A percentile compares a stretch with the other conserved stretches of the same genome.
These are phyloP conservation scores for Ceratobasidium theobromae DNA, from an alignment of 1,284 basidiomycete genomes.

Conservation along the genomic window DNA sequence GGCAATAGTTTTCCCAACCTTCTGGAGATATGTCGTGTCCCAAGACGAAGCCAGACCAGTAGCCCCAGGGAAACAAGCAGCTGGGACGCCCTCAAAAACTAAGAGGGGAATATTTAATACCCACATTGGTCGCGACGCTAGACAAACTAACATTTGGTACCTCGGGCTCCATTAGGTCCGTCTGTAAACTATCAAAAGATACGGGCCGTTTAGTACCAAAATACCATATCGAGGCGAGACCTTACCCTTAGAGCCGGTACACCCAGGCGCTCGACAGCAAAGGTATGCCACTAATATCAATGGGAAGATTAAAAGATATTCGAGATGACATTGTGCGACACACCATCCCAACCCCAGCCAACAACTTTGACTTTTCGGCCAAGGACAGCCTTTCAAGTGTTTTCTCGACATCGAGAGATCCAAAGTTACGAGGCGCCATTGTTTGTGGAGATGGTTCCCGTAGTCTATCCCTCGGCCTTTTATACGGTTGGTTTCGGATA, in stretches of 20 bases:
- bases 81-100: constrained; percentile 11
- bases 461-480: too few species aligned
- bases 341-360: constrained; percentile 33
- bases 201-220: neutral
- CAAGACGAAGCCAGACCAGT: constrained; percentile 37
- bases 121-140: neutral
- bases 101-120: neutral
- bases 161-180: constrained; percentile 36
- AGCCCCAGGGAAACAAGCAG: constrained; percentile 27
- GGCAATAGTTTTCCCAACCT: constrained; percentile 33
- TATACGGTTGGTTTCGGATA: too few species aligned
- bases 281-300: constrained; percentile 24
- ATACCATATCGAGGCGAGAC: neutral
- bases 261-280: constrained; percentile 9
- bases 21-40: constrained; percentile 33
- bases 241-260: constrained; percentile 22
- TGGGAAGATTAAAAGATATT: neutral
- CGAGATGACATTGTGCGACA: neutral
- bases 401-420: constrained; percentile 28
- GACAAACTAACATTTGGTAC: constrained; percentile 8
- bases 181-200: neutral
- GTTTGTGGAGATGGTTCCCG: too few species aligned
- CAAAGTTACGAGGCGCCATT: constrained; percentile 18
- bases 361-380: constrained; percentile 34
- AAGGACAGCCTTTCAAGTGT: constrained; percentile 24